A percentile compares a stretch with the other conserved stretches of the same genome.
These are phyloP conservation scores for Lignosus rhinocerotis DNA, from an alignment of 1,284 basidiomycete genomes.

Conservation along the genomic window DNA sequence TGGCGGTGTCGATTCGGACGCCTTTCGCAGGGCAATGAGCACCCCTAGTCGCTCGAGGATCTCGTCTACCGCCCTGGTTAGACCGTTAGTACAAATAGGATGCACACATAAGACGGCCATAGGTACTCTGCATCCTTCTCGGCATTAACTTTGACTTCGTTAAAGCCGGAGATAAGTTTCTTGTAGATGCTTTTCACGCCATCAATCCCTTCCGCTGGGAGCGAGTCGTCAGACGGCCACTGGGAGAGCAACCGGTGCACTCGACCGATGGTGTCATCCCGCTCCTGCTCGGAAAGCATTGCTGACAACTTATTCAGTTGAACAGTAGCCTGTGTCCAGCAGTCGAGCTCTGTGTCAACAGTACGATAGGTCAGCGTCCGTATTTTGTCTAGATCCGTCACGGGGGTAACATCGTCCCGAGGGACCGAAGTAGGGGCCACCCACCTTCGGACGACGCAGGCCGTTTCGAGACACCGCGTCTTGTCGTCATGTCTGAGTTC, in stretches of 20 bases:
- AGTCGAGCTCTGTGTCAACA: constrained; percentile 56
- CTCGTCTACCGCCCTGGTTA: constrained; percentile 62
- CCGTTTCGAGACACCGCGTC: constrained; percentile 50
- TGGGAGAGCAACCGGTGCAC: constrained; percentile 69
- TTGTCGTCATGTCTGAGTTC: constrained; percentile 48
- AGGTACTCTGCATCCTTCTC: constrained; percentile 64
- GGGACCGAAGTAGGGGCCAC: neutral
- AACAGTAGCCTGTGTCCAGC: constrained; percentile 65
- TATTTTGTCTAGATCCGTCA: neutral
- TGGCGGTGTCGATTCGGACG: constrained; percentile 58
- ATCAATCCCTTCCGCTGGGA: constrained; percentile 67
- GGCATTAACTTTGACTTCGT: constrained; percentile 58
- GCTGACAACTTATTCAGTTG: constrained; percentile 55
- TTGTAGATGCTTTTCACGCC: constrained; percentile 61
- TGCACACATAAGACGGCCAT: constrained; percentile 7
- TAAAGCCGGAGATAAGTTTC: constrained; percentile 59
- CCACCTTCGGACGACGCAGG: constrained; percentile 62
- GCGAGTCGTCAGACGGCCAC: constrained; percentile 70
- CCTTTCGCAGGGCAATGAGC: constrained; percentile 69
- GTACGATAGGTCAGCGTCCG: neutral
- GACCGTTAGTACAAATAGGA: neutral
- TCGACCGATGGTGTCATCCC: constrained; percentile 61
- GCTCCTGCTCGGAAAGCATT: constrained; percentile 50
- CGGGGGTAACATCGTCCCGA: neutral
- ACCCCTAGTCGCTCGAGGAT: constrained; percentile 68